Percentiles rank a stretch among this genome's conserved stretches.
These are phyloP conservation scores for Sextonia rubra DNA, from an alignment of 164 flowering plant species.

Conservation along the genomic window DNA sequence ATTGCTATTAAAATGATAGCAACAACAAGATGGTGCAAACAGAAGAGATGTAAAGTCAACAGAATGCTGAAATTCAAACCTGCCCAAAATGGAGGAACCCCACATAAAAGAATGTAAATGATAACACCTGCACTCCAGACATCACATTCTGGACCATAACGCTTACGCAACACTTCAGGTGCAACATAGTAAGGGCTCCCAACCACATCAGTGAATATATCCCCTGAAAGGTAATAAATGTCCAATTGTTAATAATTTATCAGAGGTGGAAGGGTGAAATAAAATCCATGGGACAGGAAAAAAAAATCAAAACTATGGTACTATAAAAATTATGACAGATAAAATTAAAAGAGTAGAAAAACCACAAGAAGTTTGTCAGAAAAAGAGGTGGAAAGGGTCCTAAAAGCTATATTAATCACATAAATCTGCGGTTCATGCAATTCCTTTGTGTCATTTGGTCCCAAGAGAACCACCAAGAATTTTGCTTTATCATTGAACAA, in stretches of 20 bases:
- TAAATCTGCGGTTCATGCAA: too few species aligned
- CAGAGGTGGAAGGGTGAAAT: not conserved
- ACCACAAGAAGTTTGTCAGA: not conserved
- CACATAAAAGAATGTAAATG: conserved; percentile 65
- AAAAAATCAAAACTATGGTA: too few species aligned
- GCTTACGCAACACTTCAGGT: conserved; percentile 68
- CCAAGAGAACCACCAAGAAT: too few species aligned
- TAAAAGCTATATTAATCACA: too few species aligned
- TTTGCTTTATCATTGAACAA: too few species aligned
- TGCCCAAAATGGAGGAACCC: conserved; percentile 94
- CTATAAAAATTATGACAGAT: too few species aligned
- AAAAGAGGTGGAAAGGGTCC: too few species aligned
- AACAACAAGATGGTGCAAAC: not conserved
- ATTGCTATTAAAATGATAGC: not conserved
- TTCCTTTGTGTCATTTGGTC: too few species aligned
- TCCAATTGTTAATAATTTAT: not conserved
- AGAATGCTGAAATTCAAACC: conserved; percentile 40
- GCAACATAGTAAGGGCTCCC: conserved; percentile 96
- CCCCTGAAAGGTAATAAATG: conserved; percentile 42
- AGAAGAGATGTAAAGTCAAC: not conserved
- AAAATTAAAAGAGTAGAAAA: too few species aligned
- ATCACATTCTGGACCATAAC: conserved; percentile 77
- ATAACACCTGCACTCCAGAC: conserved; percentile 96
- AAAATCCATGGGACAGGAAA: not conserved
- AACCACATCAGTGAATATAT: conserved; percentile 69